Percentiles rank a stretch among this genome's conserved stretches.
phyloP scores from a whole-genome alignment of 1,139 yeast species.

The Diutina scorzettiae region DNA sequence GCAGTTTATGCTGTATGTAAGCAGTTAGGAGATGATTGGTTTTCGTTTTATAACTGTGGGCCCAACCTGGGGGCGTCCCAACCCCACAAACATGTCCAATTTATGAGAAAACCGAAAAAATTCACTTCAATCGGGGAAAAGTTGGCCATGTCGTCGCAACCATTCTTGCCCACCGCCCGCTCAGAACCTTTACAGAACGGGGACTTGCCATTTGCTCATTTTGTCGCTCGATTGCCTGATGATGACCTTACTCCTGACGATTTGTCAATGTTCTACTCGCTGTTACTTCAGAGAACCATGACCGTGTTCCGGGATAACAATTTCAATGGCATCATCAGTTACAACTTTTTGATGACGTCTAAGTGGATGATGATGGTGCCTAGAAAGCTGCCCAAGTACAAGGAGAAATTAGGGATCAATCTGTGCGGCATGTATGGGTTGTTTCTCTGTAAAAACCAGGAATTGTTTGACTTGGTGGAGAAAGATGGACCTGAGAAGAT shows the following conservation, averaged over 20 bases:
- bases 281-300: constrained; percentile 58
- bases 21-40: constrained; percentile 22
- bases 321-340: constrained; percentile 34
- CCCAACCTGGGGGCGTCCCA: constrained; percentile 85
- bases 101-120: constrained; percentile 32
- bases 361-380: constrained; percentile 85
- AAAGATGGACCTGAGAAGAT: constrained; percentile 34
- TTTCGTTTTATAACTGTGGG: constrained; percentile 87
- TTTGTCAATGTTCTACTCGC: constrained; percentile 53
- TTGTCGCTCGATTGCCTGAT: constrained; percentile 52
- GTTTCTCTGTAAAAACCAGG: constrained; percentile 60
- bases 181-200: constrained; percentile 51
- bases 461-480: constrained; percentile 28
- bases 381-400: constrained; percentile 34
- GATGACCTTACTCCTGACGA: constrained; percentile 36
- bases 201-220: constrained; percentile 73
- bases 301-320: constrained; percentile 50
- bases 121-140: constrained; percentile 52
- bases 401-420: constrained; percentile 47
- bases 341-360: constrained; percentile 71
- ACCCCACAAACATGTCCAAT: constrained; percentile 85
- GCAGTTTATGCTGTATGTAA: constrained; percentile 43
- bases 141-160: constrained; percentile 33
- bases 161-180: constrained; percentile 40
- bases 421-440: constrained; percentile 75